Base-by-base conservation (phyloP, 768 basidiomycete genomes). In the Saitozyma sp. region DNA sequence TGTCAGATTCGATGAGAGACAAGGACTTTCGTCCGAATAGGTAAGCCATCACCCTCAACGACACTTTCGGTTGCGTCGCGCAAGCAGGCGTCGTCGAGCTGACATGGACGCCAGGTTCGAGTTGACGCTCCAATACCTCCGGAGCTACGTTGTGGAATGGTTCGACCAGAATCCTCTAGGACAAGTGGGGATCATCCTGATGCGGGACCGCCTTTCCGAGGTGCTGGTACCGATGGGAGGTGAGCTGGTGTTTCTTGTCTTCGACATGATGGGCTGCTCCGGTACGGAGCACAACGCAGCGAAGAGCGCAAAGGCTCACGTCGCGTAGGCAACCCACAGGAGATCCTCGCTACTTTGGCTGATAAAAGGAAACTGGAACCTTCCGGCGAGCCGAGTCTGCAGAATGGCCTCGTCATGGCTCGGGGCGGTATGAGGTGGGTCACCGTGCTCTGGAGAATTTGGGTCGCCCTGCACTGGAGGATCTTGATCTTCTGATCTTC, bases 151-250 rank as follows among this genome's bases (percentile, higher is more conserved):
- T 38, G 82, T 85, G 8, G 96, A 99, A 78, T 99, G 95, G 94
- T 99, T 98, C 79, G 96, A 99, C 80, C 96, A 98, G 81, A 99
- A 99, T 74, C 96, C 96, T 0, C 83, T 99, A 11, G 94, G 95
- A 19, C 96, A 98, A 80, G 91, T 99, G 66, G 95, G 93, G 1
- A 82, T 98, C 39, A 91, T 98, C 16, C 92, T 91, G 6, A 92
- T 98, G 86, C 83, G 93, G 20, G 86, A 90, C 41, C 92, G 96
- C 0, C 79, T 97, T 20, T 93, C 92, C 0, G 96, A 98, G 79
- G 86, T 91, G 3, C 82, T 98, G 48, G 86, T 91, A 1, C 90
- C 92, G 63, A 90, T 99, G 88, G 90, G 93, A 69, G 95, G 94
- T 92, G 73, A 53, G 85, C 69, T 2, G 29, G 29, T 29, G 29